Evolutionary conservation across 129 eudicot genomes (phyloP).

Genomic region (Saussurea involucrata): DNA sequence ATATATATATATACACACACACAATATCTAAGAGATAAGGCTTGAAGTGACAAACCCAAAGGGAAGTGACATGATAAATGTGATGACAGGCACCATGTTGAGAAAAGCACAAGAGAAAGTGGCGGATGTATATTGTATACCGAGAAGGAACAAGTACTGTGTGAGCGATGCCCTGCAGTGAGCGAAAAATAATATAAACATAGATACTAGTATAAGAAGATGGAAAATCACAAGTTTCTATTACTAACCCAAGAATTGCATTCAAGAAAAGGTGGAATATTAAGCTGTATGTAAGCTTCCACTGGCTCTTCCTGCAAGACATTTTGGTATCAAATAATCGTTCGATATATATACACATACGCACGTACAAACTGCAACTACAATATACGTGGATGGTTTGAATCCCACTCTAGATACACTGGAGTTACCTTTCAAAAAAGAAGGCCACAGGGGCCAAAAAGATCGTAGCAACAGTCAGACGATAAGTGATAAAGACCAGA

Average conservation of each 20-base stretch:
- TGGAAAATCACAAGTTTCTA: not conserved
- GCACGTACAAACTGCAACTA: not conserved
- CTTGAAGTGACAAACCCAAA: constrained; percentile 42
- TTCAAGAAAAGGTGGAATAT: constrained; percentile 50
- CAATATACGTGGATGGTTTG: not conserved
- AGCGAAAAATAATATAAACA: not conserved
- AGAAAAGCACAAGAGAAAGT: constrained; percentile 69
- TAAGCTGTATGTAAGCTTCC: constrained; percentile 44
- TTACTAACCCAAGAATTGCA: constrained; percentile 63
- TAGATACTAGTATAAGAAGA: not conserved
- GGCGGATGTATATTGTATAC: constrained; percentile 61
- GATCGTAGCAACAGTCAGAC: constrained; percentile 49
- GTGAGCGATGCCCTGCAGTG: constrained; percentile 56
- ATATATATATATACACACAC: too few relatives aligned
- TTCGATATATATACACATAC: not conserved
- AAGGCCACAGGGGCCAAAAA: constrained; percentile 65
- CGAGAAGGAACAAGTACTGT: constrained; percentile 63
- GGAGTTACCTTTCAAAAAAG: constrained; percentile 48
- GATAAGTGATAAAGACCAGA: constrained; percentile 61
- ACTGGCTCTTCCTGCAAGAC: constrained; percentile 47
- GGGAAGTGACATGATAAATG: constrained; percentile 63
- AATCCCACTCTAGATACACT: not conserved
- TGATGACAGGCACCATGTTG: constrained; percentile 69
- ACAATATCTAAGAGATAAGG: not conserved
- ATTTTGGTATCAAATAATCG: not conserved